Conservation (phyloP, 2,329 filamentous ascomycete species). For the Hymenoscyphus albidus region DNA sequence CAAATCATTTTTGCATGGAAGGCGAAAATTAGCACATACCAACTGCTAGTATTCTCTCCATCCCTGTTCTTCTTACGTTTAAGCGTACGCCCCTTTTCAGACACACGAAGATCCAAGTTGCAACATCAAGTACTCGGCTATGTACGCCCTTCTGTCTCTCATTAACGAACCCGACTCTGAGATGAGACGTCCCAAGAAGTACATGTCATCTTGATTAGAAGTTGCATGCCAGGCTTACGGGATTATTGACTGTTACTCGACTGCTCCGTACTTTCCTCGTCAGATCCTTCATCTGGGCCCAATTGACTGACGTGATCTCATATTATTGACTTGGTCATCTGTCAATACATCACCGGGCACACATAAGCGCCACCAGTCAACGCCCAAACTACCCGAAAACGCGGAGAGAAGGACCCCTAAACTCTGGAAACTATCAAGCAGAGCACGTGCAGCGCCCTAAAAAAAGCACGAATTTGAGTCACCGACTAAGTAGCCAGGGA, state of each 20-base stretch:
- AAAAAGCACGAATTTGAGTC: background rate
- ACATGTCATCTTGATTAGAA: background rate
- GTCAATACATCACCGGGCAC: background rate
- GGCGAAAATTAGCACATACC: background rate
- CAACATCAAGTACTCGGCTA: background rate
- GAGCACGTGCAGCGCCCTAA: background rate
- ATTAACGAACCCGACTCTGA: background rate
- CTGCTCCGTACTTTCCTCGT: background rate
- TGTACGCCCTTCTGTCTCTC: background rate
- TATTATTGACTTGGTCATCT: background rate
- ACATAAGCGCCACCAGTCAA: background rate
- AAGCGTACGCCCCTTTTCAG: slow-evolving; percentile 8
- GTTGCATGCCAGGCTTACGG: background rate
- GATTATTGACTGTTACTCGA: background rate
- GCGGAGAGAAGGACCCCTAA: background rate
- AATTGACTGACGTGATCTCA: slow-evolving; percentile 1
- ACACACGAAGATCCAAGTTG: background rate
- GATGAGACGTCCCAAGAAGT: background rate
- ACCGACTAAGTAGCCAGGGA: background rate
- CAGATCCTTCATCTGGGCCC: background rate
- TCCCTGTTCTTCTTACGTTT: slow-evolving; percentile 14
- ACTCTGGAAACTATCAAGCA: background rate
- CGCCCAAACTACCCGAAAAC: background rate
- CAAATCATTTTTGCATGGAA: background rate
- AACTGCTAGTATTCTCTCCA: background rate